These are phyloP conservation scores for Bipolaris oryzae DNA, from an alignment of 2,329 filamentous ascomycete genomes.

Conservation along the genomic window DNA sequence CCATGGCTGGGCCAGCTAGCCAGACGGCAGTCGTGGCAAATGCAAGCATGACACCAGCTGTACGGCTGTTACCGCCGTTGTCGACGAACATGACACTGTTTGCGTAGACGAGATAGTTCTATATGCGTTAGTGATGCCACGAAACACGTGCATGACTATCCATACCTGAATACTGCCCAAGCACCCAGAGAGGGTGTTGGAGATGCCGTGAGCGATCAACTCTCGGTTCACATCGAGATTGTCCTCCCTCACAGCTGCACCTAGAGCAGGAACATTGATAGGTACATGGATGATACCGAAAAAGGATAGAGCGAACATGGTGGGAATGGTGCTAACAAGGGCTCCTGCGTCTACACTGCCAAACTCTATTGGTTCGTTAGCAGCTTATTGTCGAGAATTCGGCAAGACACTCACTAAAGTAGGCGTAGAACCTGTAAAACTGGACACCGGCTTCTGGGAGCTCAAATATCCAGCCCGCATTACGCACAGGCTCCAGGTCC, in stretches of 20 bases:
- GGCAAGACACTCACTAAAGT: conserved; percentile 73
- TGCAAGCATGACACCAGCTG: conserved; percentile 86
- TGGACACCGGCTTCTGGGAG: conserved; percentile 83
- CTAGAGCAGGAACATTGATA: conserved; percentile 95
- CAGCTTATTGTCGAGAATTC: neutral
- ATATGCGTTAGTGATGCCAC: conserved; percentile 24
- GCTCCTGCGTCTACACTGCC: conserved; percentile 81
- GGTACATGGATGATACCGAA: conserved; percentile 97
- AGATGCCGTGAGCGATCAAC: conserved; percentile 88
- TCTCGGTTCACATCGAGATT: conserved; percentile 90
- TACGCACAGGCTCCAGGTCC: conserved; percentile 69
- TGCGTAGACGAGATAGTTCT: conserved; percentile 97
- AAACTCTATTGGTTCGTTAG: conserved; percentile 65
- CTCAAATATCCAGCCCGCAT: conserved; percentile 88
- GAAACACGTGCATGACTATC: rapidly evolving
- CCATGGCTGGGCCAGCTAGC: conserved; percentile 82
- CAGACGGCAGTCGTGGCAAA: conserved; percentile 79
- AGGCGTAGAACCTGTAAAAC: conserved; percentile 97
- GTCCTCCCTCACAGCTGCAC: conserved; percentile 88
- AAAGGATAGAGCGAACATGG: conserved; percentile 96
- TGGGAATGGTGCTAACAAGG: conserved; percentile 81
- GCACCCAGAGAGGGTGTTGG: conserved; percentile 87
- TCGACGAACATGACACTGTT: conserved; percentile 97
- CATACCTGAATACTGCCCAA: conserved; percentile 78
- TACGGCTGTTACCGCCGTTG: conserved; percentile 83